A percentile compares a stretch with the other conserved stretches of the same genome.
Conservation (phyloP, 345 rosid genomes). For the Salix suchowensis region DNA sequence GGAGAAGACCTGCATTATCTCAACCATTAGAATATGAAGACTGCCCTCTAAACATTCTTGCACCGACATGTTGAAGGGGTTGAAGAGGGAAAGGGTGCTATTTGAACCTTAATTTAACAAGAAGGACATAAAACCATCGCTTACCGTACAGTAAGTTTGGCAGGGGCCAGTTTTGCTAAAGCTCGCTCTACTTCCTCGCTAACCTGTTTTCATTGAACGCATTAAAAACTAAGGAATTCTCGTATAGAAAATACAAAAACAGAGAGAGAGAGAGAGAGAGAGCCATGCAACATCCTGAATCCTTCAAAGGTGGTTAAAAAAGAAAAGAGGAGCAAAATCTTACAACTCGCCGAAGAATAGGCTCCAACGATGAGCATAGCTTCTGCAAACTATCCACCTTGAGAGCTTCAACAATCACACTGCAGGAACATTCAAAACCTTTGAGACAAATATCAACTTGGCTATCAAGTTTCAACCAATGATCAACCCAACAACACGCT, state of each 20-base stretch:
- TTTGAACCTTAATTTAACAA: background rate
- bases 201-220: slow-evolving; percentile 14
- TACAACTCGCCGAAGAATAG: slow-evolving; percentile 32
- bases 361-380: slow-evolving; percentile 33
- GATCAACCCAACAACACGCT: background rate
- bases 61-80: background rate
- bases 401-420: slow-evolving; percentile 35
- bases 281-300: background rate
- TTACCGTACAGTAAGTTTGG: slow-evolving; percentile 22
- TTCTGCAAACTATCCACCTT: slow-evolving; percentile 35
- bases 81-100: background rate
- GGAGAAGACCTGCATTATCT: slow-evolving; percentile 25
- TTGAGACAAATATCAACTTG: background rate
- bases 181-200: slow-evolving; percentile 41
- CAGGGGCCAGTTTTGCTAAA: slow-evolving; percentile 27
- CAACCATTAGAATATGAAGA: background rate
- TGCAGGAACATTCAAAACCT: slow-evolving; percentile 12
- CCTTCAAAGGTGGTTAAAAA: background rate
- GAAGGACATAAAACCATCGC: background rate
- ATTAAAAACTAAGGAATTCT: background rate
- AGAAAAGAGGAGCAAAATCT: background rate
- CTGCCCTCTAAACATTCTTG: background rate
- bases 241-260: background rate
- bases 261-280: too few species aligned
- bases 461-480: background rate